These are phyloP conservation scores for Phlegmacium glaucopus DNA, from an alignment of 768 basidiomycete species.

Conservation along the genomic window DNA sequence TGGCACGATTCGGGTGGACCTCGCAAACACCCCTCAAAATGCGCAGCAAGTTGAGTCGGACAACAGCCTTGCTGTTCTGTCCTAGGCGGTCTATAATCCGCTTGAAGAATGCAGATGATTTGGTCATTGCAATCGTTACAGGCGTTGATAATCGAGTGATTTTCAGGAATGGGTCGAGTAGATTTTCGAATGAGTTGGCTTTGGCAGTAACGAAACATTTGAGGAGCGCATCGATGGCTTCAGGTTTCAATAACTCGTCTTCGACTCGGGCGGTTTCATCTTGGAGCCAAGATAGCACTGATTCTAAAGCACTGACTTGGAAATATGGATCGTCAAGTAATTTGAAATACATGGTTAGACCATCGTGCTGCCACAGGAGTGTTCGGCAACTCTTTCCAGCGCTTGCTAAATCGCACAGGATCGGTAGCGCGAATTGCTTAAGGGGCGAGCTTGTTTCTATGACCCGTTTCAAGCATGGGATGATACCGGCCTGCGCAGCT, in stretches of 20 bases:
- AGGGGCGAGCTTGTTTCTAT: slow-evolving; percentile 88
- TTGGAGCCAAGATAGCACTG: slow-evolving; percentile 90
- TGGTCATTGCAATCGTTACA: slow-evolving; percentile 75
- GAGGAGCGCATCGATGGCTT: slow-evolving; percentile 64
- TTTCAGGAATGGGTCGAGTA: slow-evolving; percentile 91
- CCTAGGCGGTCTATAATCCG: slow-evolving; percentile 80
- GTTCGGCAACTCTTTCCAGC: slow-evolving; percentile 92
- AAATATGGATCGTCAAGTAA: slow-evolving; percentile 85
- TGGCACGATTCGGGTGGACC: slow-evolving; percentile 79
- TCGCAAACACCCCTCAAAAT: slow-evolving; percentile 86
- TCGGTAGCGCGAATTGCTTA: slow-evolving; percentile 95
- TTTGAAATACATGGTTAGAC: slow-evolving; percentile 75
- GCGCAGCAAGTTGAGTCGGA: slow-evolving; percentile 85
- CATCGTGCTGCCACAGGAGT: slow-evolving; percentile 90
- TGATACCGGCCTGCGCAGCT: slow-evolving; percentile 92
- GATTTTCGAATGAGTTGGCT: slow-evolving; percentile 86
- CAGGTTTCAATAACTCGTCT: slow-evolving; percentile 72
- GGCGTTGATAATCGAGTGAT: slow-evolving; percentile 77
- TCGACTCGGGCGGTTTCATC: slow-evolving; percentile 95
- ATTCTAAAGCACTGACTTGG: slow-evolving; percentile 89
- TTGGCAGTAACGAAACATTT: slow-evolving; percentile 82
- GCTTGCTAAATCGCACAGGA: slow-evolving; percentile 93
- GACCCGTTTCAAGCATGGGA: slow-evolving; percentile 87
- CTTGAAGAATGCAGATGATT: slow-evolving; percentile 77
- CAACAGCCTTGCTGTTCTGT: slow-evolving; percentile 75